Percentiles rank a stretch among this genome's conserved stretches.
Evolutionary conservation across 306 rosid species (phyloP).

Genomic region (Vigna angularis): DNA sequence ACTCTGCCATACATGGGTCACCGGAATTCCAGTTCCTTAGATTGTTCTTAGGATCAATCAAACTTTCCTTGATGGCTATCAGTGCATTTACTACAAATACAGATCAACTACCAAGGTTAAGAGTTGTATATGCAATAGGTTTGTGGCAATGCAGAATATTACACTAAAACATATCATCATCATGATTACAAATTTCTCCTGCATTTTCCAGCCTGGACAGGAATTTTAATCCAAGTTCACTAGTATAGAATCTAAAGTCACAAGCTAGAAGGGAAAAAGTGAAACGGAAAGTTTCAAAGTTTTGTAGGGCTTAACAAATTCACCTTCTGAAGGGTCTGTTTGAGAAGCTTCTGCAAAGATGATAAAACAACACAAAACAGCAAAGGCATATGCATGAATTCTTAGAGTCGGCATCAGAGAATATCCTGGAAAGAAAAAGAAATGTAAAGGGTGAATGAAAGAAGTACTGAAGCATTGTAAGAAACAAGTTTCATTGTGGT

Average conservation of each 20-base stretch:
- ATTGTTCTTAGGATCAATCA: slow-evolving; percentile 59
- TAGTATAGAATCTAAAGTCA: not conserved
- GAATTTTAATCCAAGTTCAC: not conserved
- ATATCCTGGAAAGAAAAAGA: slow-evolving; percentile 39
- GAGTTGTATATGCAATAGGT: not conserved
- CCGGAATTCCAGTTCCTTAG: slow-evolving; percentile 67
- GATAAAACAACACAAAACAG: slow-evolving; percentile 48
- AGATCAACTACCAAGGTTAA: not conserved
- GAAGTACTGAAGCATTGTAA: slow-evolving; percentile 2
- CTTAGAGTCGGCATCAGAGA: slow-evolving; percentile 54
- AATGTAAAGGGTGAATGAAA: slow-evolving; percentile 4
- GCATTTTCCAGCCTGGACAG: not conserved
- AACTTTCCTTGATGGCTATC: slow-evolving; percentile 62
- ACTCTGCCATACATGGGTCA: slow-evolving; percentile 71
- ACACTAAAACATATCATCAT: not conserved
- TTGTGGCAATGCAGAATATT: no score
- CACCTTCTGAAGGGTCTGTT: slow-evolving; percentile 79
- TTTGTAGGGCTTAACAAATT: not conserved
- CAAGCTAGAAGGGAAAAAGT: slow-evolving; percentile 10
- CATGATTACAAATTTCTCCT: not conserved
- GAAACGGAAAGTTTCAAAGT: slow-evolving; percentile 28
- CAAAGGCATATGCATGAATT: slow-evolving; percentile 51
- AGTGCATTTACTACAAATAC: slow-evolving; percentile 67
- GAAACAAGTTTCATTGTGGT: slow-evolving; percentile 6
- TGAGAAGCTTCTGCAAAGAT: slow-evolving; percentile 49